Evolutionary conservation across 202 grass and related monocot genomes (phyloP).

Genomic region (Zoysia matrella): DNA sequence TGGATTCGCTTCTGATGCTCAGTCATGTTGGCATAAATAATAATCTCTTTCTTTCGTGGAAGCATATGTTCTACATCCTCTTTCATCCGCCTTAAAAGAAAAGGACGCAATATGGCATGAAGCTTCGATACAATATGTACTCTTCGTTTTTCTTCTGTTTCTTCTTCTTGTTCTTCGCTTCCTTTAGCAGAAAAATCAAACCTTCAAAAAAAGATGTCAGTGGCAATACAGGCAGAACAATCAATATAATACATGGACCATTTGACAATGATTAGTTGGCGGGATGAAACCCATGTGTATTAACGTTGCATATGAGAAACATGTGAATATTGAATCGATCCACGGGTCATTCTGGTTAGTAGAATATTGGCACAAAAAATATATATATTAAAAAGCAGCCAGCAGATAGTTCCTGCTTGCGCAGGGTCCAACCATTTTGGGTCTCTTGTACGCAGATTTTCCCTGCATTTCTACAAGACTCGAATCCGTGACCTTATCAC

Average conservation of each 20-base stretch:
- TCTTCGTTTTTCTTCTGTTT: conserved; percentile 81
- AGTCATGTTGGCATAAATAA: conserved; percentile 95
- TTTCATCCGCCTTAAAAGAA: conserved; percentile 47
- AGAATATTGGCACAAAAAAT: not conserved
- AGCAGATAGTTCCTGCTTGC: too few species aligned
- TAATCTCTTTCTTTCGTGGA: conserved; percentile 97
- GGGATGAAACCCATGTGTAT: conserved; percentile 4
- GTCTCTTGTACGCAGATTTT: too few species aligned
- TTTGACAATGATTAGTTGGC: not conserved
- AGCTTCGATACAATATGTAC: conserved; percentile 91
- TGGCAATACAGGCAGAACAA: not conserved
- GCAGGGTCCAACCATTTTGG: too few species aligned
- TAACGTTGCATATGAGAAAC: not conserved
- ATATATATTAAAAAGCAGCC: too few species aligned
- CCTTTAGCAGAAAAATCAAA: conserved; percentile 84
- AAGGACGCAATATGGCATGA: conserved; percentile 87
- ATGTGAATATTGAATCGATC: conserved; percentile 5
- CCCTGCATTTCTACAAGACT: too few species aligned
- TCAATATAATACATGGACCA: conserved; percentile 9
- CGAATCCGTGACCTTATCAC: too few species aligned
- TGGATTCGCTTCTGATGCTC: too few species aligned
- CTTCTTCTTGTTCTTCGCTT: conserved; percentile 64
- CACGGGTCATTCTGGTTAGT: not conserved
- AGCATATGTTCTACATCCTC: conserved; percentile 93
- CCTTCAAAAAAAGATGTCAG: conserved; percentile 52